Evolutionary conservation across 371 early-diverging fungal species (phyloP).

Genomic region (Nematocida parisii): DNA sequence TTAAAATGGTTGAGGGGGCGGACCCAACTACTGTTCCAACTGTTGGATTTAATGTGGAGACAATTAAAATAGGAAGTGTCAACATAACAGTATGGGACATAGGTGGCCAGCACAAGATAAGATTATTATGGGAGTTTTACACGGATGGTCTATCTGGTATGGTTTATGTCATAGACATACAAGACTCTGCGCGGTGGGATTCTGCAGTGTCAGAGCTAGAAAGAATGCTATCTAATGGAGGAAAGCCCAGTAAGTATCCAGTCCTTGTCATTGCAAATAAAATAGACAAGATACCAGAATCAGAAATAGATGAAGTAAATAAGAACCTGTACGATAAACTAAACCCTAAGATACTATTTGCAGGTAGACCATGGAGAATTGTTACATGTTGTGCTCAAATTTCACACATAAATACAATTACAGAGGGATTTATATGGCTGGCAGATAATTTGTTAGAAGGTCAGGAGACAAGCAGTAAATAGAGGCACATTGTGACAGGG

Average conservation of each 20-base stretch:
- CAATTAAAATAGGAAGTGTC: conserved; percentile 66
- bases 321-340: conserved; percentile 32
- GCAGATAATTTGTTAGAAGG: conserved; percentile 32
- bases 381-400: conserved; percentile 31
- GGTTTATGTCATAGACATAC: conserved; percentile 87
- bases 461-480: conserved; percentile 3
- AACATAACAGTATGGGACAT: conserved; percentile 71
- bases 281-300: conserved; percentile 56
- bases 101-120: conserved; percentile 71
- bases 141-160: conserved; percentile 71
- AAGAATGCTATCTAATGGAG: conserved; percentile 62
- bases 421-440: conserved; percentile 47
- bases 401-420: conserved; percentile 21
- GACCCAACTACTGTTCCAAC: conserved; percentile 87
- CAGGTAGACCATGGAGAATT: conserved; percentile 42
- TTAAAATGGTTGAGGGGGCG: conserved; percentile 80
- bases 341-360: conserved; percentile 27
- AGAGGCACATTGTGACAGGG: neutral
- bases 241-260: conserved; percentile 47
- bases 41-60: conserved; percentile 71
- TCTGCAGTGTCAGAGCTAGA: conserved; percentile 75
- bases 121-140: conserved; percentile 71
- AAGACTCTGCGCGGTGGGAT: conserved; percentile 80
- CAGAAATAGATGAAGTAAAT: conserved; percentile 42
- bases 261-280: conserved; percentile 65